phyloP scores from a whole-genome alignment of 148 eudicot species.

The Persicaria maculosa region DNA sequence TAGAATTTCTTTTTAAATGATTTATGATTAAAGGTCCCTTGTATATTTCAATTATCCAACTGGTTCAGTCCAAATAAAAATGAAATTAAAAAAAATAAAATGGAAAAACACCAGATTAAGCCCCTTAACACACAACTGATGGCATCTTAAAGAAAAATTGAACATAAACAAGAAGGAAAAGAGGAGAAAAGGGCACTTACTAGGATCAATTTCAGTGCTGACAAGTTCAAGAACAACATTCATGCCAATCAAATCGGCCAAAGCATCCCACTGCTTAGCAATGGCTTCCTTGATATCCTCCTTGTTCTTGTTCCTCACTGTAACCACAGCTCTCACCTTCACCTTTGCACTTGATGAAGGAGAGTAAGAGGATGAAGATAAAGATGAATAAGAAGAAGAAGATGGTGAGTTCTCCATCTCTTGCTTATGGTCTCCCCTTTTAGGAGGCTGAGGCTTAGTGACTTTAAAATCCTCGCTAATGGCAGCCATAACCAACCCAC shows the following conservation, averaged over 20 bases:
- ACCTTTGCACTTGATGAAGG: constrained; percentile 23
- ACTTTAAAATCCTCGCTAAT: constrained; percentile 51
- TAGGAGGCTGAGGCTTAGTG: background rate
- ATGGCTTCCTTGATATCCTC: constrained; percentile 62
- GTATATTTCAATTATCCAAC: background rate
- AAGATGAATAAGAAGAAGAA: background rate
- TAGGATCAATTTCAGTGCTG: constrained; percentile 66
- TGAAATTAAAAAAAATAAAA: background rate
- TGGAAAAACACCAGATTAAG: background rate
- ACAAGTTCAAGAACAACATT: constrained; percentile 69
- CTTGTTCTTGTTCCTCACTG: constrained; percentile 77
- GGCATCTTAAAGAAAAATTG: background rate
- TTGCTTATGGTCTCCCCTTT: background rate
- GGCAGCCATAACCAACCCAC: constrained; percentile 29
- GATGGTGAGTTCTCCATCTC: background rate
- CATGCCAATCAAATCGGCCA: constrained; percentile 55
- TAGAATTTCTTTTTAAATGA: too few relatives aligned
- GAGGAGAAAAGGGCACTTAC: constrained; percentile 30
- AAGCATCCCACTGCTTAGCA: constrained; percentile 53
- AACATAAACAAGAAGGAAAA: background rate
- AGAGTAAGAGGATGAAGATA: background rate
- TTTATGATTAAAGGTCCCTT: background rate
- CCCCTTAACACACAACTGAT: background rate
- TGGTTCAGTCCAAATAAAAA: background rate
- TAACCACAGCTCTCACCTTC: constrained; percentile 73